Evolutionary conservation across 2,329 filamentous ascomycete species (phyloP), one percentile per base, ranked within the genome.

Genomic region (Colletotrichum lupini): DNA sequence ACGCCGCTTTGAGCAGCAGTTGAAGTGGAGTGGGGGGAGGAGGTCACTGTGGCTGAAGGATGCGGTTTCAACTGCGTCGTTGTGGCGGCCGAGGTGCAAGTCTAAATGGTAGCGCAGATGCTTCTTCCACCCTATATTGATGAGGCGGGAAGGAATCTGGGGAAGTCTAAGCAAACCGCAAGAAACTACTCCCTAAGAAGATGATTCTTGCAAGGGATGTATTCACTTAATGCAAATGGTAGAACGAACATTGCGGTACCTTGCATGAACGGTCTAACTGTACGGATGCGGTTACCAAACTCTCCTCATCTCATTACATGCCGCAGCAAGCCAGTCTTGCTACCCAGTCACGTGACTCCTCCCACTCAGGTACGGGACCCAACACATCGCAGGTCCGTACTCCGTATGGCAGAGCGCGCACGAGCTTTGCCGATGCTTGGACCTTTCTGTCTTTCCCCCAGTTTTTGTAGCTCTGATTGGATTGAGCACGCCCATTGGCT

Each of bases 11-110:
- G 71, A 73, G 71, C 71, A 73, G 67, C 61, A 65, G 71, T 70
- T 66, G 60, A 65, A 61, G 70, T 73, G 67, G 71, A 70, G 71
- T 65, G 32, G 35, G 65, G 49, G 46, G 46, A 63, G 67, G 46
- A 73, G 67, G 71, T 73, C 71, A 73, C 71, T 73, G 71, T 73
- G 71, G 71, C 71, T 73, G 58, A 42, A 32, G 16, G 37, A n/a
- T 16, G 22, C n/a, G 42, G 24, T 62, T 57, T 60, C 42, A 46
- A 32, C 55, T 69, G 49, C 26, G 56, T 61, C 32, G 67, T 28
- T 73, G 53, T 53, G 53, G 55, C 49, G 49, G 61, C 12, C 12
- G 12, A 61, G 46, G 46, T 53, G 14, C 14, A 35, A 28, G 49
- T 32, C 4, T 16, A n/a, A 37, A 35, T 32, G 16, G 14, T 42